Base-by-base conservation (phyloP, 2,329 filamentous ascomycete species). In the Ophiostoma australiae region DNA sequence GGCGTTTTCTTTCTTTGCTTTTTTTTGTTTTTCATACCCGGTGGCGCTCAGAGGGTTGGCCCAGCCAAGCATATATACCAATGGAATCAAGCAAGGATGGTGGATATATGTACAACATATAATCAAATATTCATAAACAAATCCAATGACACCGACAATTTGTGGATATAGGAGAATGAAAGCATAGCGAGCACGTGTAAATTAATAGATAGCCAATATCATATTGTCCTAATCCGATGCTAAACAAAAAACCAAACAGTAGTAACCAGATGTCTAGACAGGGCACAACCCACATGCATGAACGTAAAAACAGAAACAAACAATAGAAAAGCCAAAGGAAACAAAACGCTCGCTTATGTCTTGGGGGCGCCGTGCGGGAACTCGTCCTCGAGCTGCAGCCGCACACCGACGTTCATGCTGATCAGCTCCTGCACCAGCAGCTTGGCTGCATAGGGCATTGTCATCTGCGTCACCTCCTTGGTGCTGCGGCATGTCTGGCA, bases 341-440 rank as follows among this genome's bases (percentile, higher is more conserved):
- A 44, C 7, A 67, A 15, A 41, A 44, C 27, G 55, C 13, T 23
- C 17, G n/a, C 31, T 52, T 31, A 71, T 17, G 71, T 71, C 70
- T 72, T 72, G 23, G 48, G 71, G 15, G 67, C 13, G 33, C 86
- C 86, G 76, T 89, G 86, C 20, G 93, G 93, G 80, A 99, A 99
- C 81, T 98, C 93, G 78, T 99, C 95, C 77, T 93, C 93, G 75
- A 99, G 82, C 83, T 94, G 92, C 81, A 99, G 83, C 72, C 91
- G 86, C 72, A 97, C 94, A 73, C 94, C 91, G n/a, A 99, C 93
- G 80, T 99, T 99, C 95, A 99, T 99, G 80, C 93, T 97, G 78
- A 97, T 90, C 77, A 99, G 81, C 82, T 99, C 95, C 83, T 99
- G 95, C 68, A 98, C 92, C 71, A 99, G 83, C 78, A 99, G 82